These are phyloP conservation scores for Stylonectria norvegica DNA, from an alignment of 2,329 filamentous ascomycete genomes.

Conservation along the genomic window DNA sequence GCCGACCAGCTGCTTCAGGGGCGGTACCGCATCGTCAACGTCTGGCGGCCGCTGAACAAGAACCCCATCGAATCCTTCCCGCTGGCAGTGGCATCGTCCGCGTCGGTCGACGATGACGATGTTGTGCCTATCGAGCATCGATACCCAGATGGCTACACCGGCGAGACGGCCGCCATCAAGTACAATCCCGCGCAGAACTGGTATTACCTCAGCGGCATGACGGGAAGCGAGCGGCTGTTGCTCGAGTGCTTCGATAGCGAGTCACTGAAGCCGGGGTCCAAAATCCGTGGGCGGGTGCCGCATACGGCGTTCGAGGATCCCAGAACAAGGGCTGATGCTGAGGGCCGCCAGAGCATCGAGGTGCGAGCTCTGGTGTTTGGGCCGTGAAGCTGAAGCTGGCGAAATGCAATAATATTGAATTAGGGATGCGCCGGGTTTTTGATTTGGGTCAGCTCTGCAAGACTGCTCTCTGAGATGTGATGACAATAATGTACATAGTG, in stretches of 20 bases:
- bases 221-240: slow-evolving; percentile 65
- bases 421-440: no score
- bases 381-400: slow-evolving; percentile 32
- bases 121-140: slow-evolving; percentile 70
- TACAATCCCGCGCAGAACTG: slow-evolving; percentile 63
- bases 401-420: no score
- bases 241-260: slow-evolving; percentile 77
- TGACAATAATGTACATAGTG: slow-evolving; percentile 14
- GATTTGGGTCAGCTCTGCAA: no score
- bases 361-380: slow-evolving; percentile 83
- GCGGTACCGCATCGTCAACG: slow-evolving; percentile 80
- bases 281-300: slow-evolving; percentile 57
- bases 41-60: slow-evolving; percentile 68
- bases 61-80: slow-evolving; percentile 63
- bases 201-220: slow-evolving; percentile 80
- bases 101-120: slow-evolving; percentile 58
- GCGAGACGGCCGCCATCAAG: slow-evolving; percentile 70
- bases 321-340: slow-evolving; percentile 64
- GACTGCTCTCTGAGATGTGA: slow-evolving; percentile 3
- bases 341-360: slow-evolving; percentile 82
- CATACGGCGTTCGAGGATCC: slow-evolving; percentile 81
- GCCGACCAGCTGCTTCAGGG: slow-evolving; percentile 62
- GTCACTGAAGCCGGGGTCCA: slow-evolving; percentile 44
- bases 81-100: slow-evolving; percentile 65
- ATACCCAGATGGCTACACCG: slow-evolving; percentile 61